Base-by-base conservation (phyloP, 2,329 filamentous ascomycete genomes). In the Fusarium austroafricanum region DNA sequence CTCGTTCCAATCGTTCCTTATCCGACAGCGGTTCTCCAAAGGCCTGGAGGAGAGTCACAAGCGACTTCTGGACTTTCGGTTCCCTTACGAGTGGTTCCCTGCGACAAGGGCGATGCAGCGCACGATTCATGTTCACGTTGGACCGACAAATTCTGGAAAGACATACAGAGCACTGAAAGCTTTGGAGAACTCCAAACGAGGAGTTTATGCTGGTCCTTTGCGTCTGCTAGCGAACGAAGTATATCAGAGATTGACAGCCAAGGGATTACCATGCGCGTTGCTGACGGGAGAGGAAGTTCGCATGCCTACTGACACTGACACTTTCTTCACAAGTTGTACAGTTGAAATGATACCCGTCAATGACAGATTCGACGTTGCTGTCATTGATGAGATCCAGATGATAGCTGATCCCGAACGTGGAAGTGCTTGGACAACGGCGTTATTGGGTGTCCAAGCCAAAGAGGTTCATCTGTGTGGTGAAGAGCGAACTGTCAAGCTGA, bases 341-440 rank as follows among this genome's bases (percentile, higher is more conserved):
- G 96, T 99, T 5, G 96, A 99, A 78, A 99, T 99, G 87, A 80
- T 85, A 10, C 86, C 86, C 2, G 75, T 84, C n/a, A 85, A 81
- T 71, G 69, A 79, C 6, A 76, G 78, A 3, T 88, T 92, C 29
- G 95, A 98, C 40, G 94, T 99, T 35, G 95, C 93, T 2, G 95
- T 99, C 70, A 95, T 99, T 66, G 96, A 99, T 75, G 96, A 99
- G 81, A 98, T 99, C 58, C 96, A 99, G 79, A 98, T 99, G 96
- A 93, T 99, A 70, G 90, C 88, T 17, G 90, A 94, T 73, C 65
- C 77, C 0, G 88, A 93, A 1, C 90, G 96, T 71, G 96, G 96
- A 3, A 97, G 92, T 90, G 94, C 94, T 4, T 99, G 96, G 96
- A 97, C 94, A 2, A 89, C 94, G 72, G 96, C 96, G 3, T 83